Evolutionary conservation across 2,329 filamentous ascomycete genomes (phyloP), one percentile per base, ranked within the genome.

Genomic region (Hypoxylon sp.): DNA sequence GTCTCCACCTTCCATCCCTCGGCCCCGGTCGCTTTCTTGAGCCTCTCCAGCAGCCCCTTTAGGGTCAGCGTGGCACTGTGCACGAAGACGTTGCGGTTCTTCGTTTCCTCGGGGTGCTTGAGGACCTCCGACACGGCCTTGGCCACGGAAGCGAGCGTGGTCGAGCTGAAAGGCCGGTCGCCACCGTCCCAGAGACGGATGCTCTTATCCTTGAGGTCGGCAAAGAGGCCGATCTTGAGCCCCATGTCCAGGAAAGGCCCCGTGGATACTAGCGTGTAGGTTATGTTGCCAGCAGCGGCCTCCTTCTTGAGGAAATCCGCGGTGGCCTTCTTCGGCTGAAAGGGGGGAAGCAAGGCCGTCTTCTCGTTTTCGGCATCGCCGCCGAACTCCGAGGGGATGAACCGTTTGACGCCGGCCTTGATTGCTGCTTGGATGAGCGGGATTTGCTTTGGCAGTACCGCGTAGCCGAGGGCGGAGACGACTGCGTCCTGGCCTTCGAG

Each of bases 321-420:
- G 24, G 60, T 44, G 4, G 53, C 33, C 14, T 64, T 61, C 63
- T 74, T 74, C 28, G 55, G 12, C 8, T 16, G 33, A 53, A 70
- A 75, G 16, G 65, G 42, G 49, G 72, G 73, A 3, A 75, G 55
- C 9, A 26, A 16, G 11, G 32, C 32, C 0, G 52, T 49, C 16
- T 69, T 65, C 24, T 64, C 61, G 53, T 69, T 71, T 8, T 49
- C 40, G 1, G 78, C 70, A 77, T 82, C 74, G 44, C 73, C 71
- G 32, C 80, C 81, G 50, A 83, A 91, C 64, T 90, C 87, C 1
- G 85, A 85, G 1, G 88, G 87, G 30, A 91, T 76, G 78, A 89
- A 88, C 11, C 87, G 82, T 72, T 87, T 81, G 0, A 91, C 86
- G 4, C 87, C 87, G 2, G 87, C 86, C 3, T 82, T 81, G 26